Percentiles rank a stretch among this genome's conserved stretches.
These are phyloP conservation scores for Blastocystis sp. DNA, from an alignment of 352 stramenopile genomes.

Conservation along the genomic window DNA sequence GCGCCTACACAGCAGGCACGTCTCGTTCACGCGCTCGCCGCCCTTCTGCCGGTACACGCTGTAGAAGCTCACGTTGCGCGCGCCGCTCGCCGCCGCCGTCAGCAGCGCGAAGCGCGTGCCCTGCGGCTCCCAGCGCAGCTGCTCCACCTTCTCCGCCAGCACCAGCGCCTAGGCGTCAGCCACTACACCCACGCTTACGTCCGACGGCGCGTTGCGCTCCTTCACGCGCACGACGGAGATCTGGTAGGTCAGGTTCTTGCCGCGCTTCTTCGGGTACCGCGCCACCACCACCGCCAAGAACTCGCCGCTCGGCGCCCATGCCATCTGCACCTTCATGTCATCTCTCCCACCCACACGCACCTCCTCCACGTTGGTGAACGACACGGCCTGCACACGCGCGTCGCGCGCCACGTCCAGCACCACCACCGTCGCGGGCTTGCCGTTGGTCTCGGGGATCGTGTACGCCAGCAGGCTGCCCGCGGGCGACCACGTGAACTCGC, in stretches of 20 bases:
- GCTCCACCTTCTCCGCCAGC: not conserved
- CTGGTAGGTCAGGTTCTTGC: constrained; percentile 8
- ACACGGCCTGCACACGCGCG: not conserved
- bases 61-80: constrained; percentile 34
- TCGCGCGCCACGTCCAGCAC: constrained; percentile 1
- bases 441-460: constrained; percentile 11
- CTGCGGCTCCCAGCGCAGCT: not conserved
- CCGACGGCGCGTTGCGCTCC: constrained; percentile 14
- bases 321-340: not conserved
- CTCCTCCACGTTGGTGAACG: constrained; percentile 33
- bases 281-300: not conserved
- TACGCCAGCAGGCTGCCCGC: constrained; percentile 1
- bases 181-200: not conserved
- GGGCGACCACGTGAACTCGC: constrained; percentile 33
- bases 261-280: constrained; percentile 1
- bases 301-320: not conserved
- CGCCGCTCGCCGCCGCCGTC: not conserved
- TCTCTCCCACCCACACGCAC: not conserved
- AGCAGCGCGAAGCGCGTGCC: constrained; percentile 5
- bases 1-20: not conserved
- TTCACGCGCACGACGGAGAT: not conserved
- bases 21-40: not conserved
- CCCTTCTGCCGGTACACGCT: not conserved
- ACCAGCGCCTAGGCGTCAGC: not conserved
- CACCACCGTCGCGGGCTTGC: constrained; percentile 36